Evolutionary conservation across 768 basidiomycete species (phyloP).

Genomic region (Tephrocybe sp.): DNA sequence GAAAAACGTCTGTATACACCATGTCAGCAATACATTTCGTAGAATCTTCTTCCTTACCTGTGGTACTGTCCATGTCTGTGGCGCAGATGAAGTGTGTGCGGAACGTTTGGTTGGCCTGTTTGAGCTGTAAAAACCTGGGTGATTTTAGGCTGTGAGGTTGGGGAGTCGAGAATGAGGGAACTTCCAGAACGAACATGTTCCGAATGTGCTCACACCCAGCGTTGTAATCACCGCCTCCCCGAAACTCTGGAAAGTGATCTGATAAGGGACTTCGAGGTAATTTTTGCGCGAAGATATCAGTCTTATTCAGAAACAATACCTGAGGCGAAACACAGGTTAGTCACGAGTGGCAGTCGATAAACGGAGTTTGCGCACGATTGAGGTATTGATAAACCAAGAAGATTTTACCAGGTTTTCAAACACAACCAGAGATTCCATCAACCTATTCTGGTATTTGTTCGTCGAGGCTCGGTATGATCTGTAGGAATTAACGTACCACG

Average conservation of each 20-base stretch:
- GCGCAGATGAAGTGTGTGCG: neutral
- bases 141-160: too few relatives aligned
- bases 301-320: conserved; percentile 95
- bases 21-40: too few relatives aligned
- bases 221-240: conserved; percentile 85
- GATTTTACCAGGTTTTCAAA: conserved; percentile 98
- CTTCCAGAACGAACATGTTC: conserved; percentile 39
- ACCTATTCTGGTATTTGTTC: conserved; percentile 67
- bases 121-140: neutral
- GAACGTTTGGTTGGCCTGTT: neutral
- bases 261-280: conserved; percentile 76
- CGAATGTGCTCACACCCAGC: conserved; percentile 74
- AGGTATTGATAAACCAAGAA: conserved; percentile 91
- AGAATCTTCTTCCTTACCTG: too few relatives aligned
- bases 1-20: too few relatives aligned
- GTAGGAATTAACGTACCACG: conserved; percentile 41
- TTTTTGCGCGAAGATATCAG: conserved; percentile 92
- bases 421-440: conserved; percentile 91
- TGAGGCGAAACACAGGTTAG: conserved; percentile 27
- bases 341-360: conserved; percentile 1
- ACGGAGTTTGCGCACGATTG: conserved; percentile 58
- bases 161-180: too few relatives aligned
- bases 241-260: conserved; percentile 89
- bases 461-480: neutral
- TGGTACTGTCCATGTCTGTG: neutral